Evolutionary conservation across 1,284 basidiomycete genomes (phyloP).

Genomic region (Ustilago vetiveriae): DNA sequence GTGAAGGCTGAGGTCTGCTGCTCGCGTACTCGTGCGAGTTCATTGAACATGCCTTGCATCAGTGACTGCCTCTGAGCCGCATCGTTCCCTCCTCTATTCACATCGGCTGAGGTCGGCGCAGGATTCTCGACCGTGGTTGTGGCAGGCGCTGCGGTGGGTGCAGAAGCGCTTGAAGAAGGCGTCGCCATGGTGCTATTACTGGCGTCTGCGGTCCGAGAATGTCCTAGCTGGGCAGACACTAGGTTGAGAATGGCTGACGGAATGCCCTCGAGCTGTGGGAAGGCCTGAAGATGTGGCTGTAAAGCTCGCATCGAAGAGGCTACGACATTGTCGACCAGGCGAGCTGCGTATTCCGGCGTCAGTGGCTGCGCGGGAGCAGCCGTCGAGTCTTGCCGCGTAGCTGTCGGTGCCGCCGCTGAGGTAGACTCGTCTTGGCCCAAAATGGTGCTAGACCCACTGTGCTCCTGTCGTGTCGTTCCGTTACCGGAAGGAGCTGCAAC

Average conservation of each 20-base stretch:
- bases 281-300: constrained; percentile 13
- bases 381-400: not conserved
- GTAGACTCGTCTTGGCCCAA: no score
- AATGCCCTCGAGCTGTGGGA: not conserved
- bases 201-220: not conserved
- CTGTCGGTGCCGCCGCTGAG: not conserved
- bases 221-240: not conserved
- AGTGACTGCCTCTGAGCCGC: constrained; percentile 20
- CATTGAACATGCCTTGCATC: constrained; percentile 25
- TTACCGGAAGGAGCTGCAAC: not conserved
- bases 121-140: no score
- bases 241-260: constrained; percentile 1
- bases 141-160: not conserved
- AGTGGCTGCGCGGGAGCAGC: not conserved
- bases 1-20: constrained; percentile 4
- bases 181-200: not conserved
- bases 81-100: no score
- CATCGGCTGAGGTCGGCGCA: no score
- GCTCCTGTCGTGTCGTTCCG: no score
- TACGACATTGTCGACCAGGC: constrained; percentile 8
- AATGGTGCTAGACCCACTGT: no score
- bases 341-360: not conserved
- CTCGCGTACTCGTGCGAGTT: constrained; percentile 18
- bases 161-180: not conserved
- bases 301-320: constrained; percentile 10